Percentiles rank a stretch among this genome's conserved stretches.
These are phyloP conservation scores for Aspergillus sclerotioniger DNA, from an alignment of 495 filamentous ascomycete genomes.

Conservation along the genomic window DNA sequence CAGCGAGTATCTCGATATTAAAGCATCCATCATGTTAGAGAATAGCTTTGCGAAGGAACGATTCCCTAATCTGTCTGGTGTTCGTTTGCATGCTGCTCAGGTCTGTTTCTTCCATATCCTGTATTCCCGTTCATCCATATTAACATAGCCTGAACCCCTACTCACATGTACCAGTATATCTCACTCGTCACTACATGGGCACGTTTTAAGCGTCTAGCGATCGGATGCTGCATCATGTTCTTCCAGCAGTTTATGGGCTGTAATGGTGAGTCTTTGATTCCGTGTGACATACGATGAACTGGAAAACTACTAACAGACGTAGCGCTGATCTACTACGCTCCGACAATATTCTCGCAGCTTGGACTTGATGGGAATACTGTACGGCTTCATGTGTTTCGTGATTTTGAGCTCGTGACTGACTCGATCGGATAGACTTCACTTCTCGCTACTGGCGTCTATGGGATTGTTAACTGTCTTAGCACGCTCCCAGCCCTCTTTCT, in stretches of 20 bases:
- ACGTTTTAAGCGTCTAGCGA: slow-evolving; percentile 68
- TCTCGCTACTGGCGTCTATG: slow-evolving; percentile 76
- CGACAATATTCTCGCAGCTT: slow-evolving; percentile 68
- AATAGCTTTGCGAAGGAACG: slow-evolving; percentile 69
- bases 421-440: slow-evolving; percentile 47
- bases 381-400: background rate
- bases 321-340: slow-evolving; percentile 73
- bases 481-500: slow-evolving; percentile 71
- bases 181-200: slow-evolving; percentile 71
- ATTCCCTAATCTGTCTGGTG: slow-evolving; percentile 64
- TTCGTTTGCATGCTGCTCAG: slow-evolving; percentile 44
- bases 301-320: slow-evolving; percentile 39
- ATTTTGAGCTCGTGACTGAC: background rate
- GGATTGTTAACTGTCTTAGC: slow-evolving; percentile 73
- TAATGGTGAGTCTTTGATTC: slow-evolving; percentile 27
- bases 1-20: slow-evolving; percentile 80
- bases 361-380: slow-evolving; percentile 59
- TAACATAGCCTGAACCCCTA: too few species aligned
- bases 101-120: slow-evolving; percentile 13
- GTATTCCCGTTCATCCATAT: too few species aligned
- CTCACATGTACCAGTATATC: slow-evolving; percentile 42
- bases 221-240: slow-evolving; percentile 78
- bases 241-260: slow-evolving; percentile 76
- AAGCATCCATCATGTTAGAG: slow-evolving; percentile 75
- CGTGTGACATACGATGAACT: background rate